These are phyloP conservation scores for Hyaloscypha finlandica DNA, from an alignment of 495 filamentous ascomycete genomes.

Conservation along the genomic window DNA sequence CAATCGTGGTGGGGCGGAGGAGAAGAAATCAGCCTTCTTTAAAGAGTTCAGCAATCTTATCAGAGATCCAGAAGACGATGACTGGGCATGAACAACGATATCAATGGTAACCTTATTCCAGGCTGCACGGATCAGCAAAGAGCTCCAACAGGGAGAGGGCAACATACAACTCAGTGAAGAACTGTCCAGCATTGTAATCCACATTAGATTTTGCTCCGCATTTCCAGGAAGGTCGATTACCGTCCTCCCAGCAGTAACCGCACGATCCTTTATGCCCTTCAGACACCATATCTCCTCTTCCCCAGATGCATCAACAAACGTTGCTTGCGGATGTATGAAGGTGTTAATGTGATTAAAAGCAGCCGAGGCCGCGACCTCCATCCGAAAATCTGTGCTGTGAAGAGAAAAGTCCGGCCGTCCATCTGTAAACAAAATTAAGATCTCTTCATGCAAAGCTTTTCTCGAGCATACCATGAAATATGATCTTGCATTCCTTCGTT, in stretches of 20 bases:
- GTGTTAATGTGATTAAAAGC: constrained; percentile 47
- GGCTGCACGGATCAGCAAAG: constrained; percentile 43
- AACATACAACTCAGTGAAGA: constrained; percentile 64
- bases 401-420: constrained; percentile 49
- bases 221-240: constrained; percentile 69
- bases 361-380: constrained; percentile 49
- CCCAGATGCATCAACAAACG: constrained; percentile 47
- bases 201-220: constrained; percentile 61
- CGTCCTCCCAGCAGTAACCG: constrained; percentile 23
- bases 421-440: constrained; percentile 38
- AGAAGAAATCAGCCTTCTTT: constrained; percentile 70
- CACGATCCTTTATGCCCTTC: constrained; percentile 26
- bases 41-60: constrained; percentile 74
- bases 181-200: constrained; percentile 76
- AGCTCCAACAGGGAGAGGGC: background rate
- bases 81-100: constrained; percentile 73
- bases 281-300: constrained; percentile 46
- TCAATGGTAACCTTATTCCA: constrained; percentile 78
- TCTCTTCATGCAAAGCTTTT: background rate
- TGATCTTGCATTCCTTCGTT: constrained; percentile 48
- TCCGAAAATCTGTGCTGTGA: constrained; percentile 50
- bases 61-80: constrained; percentile 67
- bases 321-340: constrained; percentile 51
- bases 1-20: constrained; percentile 62
- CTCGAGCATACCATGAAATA: constrained; percentile 51